phyloP scores from a whole-genome alignment of 352 stramenopile species.

The Nothophytophthora sp. region DNA sequence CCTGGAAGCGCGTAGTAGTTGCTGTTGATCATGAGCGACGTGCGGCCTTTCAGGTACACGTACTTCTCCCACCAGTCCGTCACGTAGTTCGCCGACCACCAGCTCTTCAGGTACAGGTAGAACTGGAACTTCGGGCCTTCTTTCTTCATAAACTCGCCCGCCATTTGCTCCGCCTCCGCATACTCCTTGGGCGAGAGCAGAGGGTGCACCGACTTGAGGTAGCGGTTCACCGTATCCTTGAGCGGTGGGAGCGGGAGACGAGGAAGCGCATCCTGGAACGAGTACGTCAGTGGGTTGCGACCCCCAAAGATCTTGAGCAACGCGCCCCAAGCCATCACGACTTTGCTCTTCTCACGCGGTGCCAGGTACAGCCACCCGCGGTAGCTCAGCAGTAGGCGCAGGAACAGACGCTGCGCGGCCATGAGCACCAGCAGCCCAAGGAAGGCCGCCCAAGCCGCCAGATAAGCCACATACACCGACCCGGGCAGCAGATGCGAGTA shows the following conservation, averaged over 20 bases:
- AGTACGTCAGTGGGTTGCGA: constrained; percentile 86
- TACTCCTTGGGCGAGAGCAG: constrained; percentile 90
- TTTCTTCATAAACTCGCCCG: constrained; percentile 83
- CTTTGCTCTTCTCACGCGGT: constrained; percentile 64
- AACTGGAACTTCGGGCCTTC: constrained; percentile 91
- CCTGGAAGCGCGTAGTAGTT: constrained; percentile 91
- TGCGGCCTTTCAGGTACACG: constrained; percentile 87
- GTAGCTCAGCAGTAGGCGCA: constrained; percentile 86
- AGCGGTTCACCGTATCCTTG: constrained; percentile 91
- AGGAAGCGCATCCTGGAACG: constrained; percentile 92
- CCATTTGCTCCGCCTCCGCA: constrained; percentile 81
- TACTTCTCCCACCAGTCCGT: constrained; percentile 93
- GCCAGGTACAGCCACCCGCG: constrained; percentile 86
- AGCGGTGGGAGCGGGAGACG: constrained; percentile 92
- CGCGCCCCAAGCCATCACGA: constrained; percentile 70
- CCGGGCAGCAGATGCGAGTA: constrained; percentile 63
- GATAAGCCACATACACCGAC: constrained; percentile 81
- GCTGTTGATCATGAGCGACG: constrained; percentile 91
- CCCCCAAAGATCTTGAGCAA: constrained; percentile 85
- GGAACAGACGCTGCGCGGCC: constrained; percentile 78
- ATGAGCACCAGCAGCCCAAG: constrained; percentile 85
- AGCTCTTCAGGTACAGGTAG: constrained; percentile 91
- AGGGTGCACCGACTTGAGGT: constrained; percentile 93
- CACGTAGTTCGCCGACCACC: constrained; percentile 90
- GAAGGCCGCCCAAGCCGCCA: constrained; percentile 83